Evolutionary conservation across 78 protist genomes (phyloP), one percentile per base, ranked within the genome.

Genomic region (Tieghemostelium lacteum): DNA sequence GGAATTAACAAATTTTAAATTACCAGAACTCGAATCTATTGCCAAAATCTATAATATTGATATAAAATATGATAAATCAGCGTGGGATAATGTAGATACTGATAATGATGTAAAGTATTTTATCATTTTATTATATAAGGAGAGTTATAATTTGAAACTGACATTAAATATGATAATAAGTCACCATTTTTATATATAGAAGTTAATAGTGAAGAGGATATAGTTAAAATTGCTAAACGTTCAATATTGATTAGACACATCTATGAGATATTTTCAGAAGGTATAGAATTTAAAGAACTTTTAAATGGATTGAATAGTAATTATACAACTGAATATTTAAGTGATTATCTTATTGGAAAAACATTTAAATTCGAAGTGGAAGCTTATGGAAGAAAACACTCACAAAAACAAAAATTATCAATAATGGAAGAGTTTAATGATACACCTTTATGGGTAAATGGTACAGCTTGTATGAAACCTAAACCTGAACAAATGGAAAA

Each of bases 331-430:
- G 39, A 69, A 36, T 83, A 22, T 29, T 45, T 69, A 1, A 8
- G 75, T 64, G 52, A 24, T 22, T 86, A 61, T 55, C 40, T 65
- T 20, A 20, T 37, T 26, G 65, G 33, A 57, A 86, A 86, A 42
- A 60, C 58, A 28, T 86, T 61, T 72, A 86, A 61, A 63, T 37
- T 86, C n/a, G 83, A 69, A 6, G 65, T 86, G 19, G 93, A 86
- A 29, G 17, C 78, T 19, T 86, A 67, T 86, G 93, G 93, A 1
- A 86, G 24, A 40, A 70, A 73, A 75, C 61, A 60, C 28, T 37
- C 39, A 34, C 72, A 72, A 58, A 62, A 65, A 33, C 70, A 74
- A n/a, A 74, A 86, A 42, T 1, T 86, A 0, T 61, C 26, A 2
- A 86, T 61, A 52, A 86, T 86, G 73, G 33, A 42, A 31, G 22